Conservation (phyloP, 2,329 filamentous ascomycete genomes). For the Neopestalotiopsis rosae region DNA sequence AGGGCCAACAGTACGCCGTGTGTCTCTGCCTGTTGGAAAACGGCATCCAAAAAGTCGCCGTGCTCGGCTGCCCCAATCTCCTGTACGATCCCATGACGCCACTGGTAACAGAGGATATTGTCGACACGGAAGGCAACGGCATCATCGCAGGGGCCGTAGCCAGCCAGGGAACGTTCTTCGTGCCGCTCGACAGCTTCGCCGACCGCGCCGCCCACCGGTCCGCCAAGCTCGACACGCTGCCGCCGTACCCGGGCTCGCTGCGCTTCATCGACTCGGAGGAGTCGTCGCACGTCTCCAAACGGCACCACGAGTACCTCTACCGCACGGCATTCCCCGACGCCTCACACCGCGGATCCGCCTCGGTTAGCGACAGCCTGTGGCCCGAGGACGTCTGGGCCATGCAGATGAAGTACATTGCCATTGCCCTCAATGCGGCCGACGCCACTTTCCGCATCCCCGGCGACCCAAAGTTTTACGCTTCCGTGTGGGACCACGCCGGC, state of each 20-base stretch:
- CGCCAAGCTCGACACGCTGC: constrained; percentile 1
- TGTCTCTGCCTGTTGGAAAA: constrained; percentile 63
- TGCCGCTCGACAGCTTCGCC: constrained; percentile 5
- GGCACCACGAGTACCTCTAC: constrained; percentile 9
- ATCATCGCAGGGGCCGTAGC: constrained; percentile 38
- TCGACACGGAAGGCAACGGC: constrained; percentile 50
- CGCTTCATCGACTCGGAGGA: constrained; percentile 7
- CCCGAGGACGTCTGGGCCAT: constrained; percentile 13
- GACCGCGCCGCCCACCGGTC: not conserved
- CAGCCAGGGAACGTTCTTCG: not conserved
- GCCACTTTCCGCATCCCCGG: constrained; percentile 15
- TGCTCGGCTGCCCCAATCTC: constrained; percentile 67
- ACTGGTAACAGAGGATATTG: constrained; percentile 40
- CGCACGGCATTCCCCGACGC: not conserved
- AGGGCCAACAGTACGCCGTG: constrained; percentile 67
- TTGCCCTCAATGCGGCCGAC: constrained; percentile 13
- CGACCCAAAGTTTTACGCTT: constrained; percentile 22
- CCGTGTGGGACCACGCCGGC: constrained; percentile 62
- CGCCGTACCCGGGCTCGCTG: constrained; percentile 4
- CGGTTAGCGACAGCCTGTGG: constrained; percentile 5
- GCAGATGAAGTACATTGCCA: constrained; percentile 19
- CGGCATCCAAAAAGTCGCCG: constrained; percentile 61
- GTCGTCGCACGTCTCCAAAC: not conserved
- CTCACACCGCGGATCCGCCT: not conserved
- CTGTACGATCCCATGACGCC: constrained; percentile 40